Evolutionary conservation across 1,284 basidiomycete genomes (phyloP), one percentile per base, ranked within the genome.

Genomic region (Malassezia sp.): DNA sequence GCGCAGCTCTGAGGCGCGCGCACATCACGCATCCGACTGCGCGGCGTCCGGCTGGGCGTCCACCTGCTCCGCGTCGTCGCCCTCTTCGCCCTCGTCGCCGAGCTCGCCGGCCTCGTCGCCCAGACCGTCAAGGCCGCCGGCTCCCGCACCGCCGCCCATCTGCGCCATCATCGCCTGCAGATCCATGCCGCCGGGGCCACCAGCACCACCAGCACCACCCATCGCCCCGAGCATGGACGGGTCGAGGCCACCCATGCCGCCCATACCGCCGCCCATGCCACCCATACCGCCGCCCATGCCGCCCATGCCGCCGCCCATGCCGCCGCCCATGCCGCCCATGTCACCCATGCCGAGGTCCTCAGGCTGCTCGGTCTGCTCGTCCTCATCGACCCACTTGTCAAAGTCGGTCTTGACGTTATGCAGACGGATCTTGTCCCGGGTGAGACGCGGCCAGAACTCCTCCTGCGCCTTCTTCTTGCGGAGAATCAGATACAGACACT

Each of bases 101-200:
- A 57, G 62, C 9, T 62, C 63, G 17, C 51, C 58, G 32, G 60
- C 61, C 14, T 56, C 56, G 28, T 54, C 61, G 29, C 55, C 62
- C 12, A 56, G 58, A 3, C 38, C 53, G 18, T 52, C 61, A 32
- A 57, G 53, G 47, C 54, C 52, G 30, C 59, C 60, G 29, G 49
- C 57, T 10, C 36, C 52, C 24, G 49, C 57, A n/a, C 36, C 52
- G 20, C 50, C 49, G 15, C 54, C 58, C 51, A 59, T 49, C 35
- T 53, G 44, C 10, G 56, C 47, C 48, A 60, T 50, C 49, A 57
- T 54, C 20, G 46, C 32, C 43, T 59, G 52, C 28, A 63, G 45
- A 26, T 58, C 54, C 71, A 74, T 73, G 2, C 73, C 75, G 15
- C 65, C 70, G 60, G 71, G 64, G 15, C 70, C 74, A 15, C 71